Evolutionary conservation across 352 stramenopile genomes (phyloP), one percentile per base, ranked within the genome.

Genomic region (Phytopythium ostracodes): DNA sequence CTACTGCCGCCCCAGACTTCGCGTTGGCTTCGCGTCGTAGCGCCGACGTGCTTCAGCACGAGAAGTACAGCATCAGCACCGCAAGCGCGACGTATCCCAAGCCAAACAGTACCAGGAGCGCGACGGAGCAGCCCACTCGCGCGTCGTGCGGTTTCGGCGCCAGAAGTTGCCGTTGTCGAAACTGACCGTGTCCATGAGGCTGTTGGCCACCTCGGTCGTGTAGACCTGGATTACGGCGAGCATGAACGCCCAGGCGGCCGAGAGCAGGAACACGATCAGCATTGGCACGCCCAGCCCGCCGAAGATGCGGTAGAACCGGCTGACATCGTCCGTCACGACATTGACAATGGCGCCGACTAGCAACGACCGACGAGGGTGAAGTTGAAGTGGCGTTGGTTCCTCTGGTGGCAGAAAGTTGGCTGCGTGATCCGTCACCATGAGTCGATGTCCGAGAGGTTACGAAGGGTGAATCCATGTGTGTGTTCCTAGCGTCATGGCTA

Each of bases 141-240:
- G 22, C 2, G 11, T 54, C 18, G 4, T 76, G 61, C 7, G 68
- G 62, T 17, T 65, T 56, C 24, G 72, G 64, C 11, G 49, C 75
- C 77, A 87, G 22, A 87, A 84, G 35, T 80, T 72, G 38, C 77
- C 72, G 36, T 70, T 71, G 63, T 84, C 75, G 24, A 84, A 75
- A 0, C 70, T 27, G 25, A 59, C 54, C 12, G 72, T 84, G 15
- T 70, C 67, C 72, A 81, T 80, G 1, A 84, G 17, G 1, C 35
- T 51, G 35, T 84, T 87, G 1, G 75, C 71, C 22, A 75, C 65
- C n/a, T 72, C 35, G 0, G 63, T 75, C 14, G 77, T 65, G 17
- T 68, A 65, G 1, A 77, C 62, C 62, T 87, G 77, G 33, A 78
- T 72, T 10, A 72, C 68, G 0, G 73, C 77, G 7, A 81, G 59